Evolutionary conservation across 2,329 filamentous ascomycete genomes (phyloP).

Genomic region (Scedosporium apiospermum): DNA sequence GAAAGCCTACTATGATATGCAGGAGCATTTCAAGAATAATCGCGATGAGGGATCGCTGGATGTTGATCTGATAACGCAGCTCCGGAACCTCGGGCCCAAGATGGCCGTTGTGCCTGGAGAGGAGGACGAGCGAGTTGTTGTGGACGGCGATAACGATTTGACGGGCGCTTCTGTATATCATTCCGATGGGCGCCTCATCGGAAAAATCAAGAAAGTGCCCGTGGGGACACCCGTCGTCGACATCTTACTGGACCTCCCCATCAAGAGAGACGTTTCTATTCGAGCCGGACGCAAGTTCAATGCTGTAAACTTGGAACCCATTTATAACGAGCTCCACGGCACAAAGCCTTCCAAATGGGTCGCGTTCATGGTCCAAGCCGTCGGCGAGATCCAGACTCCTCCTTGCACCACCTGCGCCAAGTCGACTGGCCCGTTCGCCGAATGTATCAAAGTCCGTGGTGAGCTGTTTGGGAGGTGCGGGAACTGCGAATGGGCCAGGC

Average conservation of each 20-base stretch:
- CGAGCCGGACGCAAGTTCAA: constrained; percentile 32
- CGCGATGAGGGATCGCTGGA: neutral
- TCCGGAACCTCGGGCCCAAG: neutral
- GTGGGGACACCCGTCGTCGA: neutral
- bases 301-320: constrained; percentile 24
- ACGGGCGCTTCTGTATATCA: neutral
- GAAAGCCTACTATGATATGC: constrained; percentile 3
- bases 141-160: neutral
- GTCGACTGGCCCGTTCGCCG: constrained; percentile 32
- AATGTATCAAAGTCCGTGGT: constrained; percentile 33
- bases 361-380: constrained; percentile 40
- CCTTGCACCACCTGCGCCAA: constrained; percentile 32
- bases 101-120: neutral
- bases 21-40: constrained; percentile 2
- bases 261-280: constrained; percentile 30
- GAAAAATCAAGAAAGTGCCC: neutral
- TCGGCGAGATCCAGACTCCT: constrained; percentile 27
- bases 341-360: constrained; percentile 35
- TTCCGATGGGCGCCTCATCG: neutral
- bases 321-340: constrained; percentile 29
- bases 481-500: constrained; percentile 41
- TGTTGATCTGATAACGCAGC: neutral
- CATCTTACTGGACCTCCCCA: constrained; percentile 23
- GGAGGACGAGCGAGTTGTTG: neutral
- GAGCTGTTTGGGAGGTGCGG: constrained; percentile 35